Evolutionary conservation across 2,329 filamentous ascomycete species (phyloP), one percentile per base, ranked within the genome.

Genomic region (Pseudopithomyces maydicus): DNA sequence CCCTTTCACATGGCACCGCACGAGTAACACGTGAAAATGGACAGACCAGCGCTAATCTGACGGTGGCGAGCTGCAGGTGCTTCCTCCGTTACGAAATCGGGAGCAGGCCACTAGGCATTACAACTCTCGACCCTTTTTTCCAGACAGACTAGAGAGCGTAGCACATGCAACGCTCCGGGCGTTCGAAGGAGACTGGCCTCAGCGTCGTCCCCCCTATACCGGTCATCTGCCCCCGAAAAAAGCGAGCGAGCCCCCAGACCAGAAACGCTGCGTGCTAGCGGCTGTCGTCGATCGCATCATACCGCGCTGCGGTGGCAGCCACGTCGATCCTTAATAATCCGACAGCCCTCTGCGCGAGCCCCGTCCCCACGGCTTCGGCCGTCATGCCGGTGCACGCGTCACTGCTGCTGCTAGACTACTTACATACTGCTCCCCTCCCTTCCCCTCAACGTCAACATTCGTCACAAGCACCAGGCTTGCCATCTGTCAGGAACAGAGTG

Each of bases 21-120:
- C 14, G 32, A 36, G 20, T 36, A 35, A 50, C 47, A 50, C 47
- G 47, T 50, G 47, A 50, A 50, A 50, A 36, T 50, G 35, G 35
- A 19, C 20, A 41, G n/a, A 48, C 32, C 45, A 22, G 32, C 45
- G 19, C 33, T 15, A 29, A 17, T 29, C 47, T 50, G 35, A n/a
- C 47, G 35, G 47, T 41, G 47, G 22, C 44, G 32, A 46, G 43
- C 20, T 42, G 26, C 26, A 29, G 35, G 35, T 41, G 38, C 38
- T n/a, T 41, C 23, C 43, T 45, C 23, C 15, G 23, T 32, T 5
- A 19, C 29, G 32, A 17, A 48, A 23, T 33, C 45, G 45, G 15
- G 45, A 29, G 26, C 26, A 29, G 26, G 26, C 26, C 26, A 29
- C 26, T 29, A 29, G 5, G 2, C 5, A 41, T 41, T 17, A 17